Base-by-base conservation (phyloP, 2,329 filamentous ascomycete species). In the Plenodomus biglobosus region DNA sequence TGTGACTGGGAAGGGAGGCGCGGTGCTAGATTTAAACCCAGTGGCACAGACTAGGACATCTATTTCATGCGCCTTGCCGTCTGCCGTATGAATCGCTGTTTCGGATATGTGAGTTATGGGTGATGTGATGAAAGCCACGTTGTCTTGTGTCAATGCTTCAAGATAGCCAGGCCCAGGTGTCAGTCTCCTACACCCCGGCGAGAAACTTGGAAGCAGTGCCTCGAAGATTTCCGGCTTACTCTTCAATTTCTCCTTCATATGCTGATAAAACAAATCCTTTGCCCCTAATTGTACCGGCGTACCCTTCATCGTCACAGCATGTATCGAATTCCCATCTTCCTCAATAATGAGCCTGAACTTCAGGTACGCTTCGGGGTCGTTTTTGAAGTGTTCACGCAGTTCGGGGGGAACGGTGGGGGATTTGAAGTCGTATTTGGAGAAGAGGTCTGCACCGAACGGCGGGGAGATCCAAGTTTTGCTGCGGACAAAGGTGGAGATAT, bases 141-240 rank as follows among this genome's bases (percentile, higher is more conserved):
- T 78, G 0, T 66, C 62, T 17, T 75, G 42, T 3, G 67, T 64
- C 6, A 78, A 61, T 2, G 78, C 75, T 56, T 80, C 76, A 8
- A 81, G 73, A 55, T 79, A 81, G 0, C 78, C 78, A 19, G 76
- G 75, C 0, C 78, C 78, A 0, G 79, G 79, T 0, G 79, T 80
- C 16, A 79, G 55, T 2, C 78, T 69, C 8, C 77, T 68, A 46
- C 78, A 81, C 1, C 77, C 78, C 6, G 73, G 73, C 0, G 73
- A 66, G 50, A 76, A 78, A 3, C 59, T 61, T 0, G 76, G 76
- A 15, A 74, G 64, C 2, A 78, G 59, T 30, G 66, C 62, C 15
- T 75, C 68, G 50, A 71, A 73, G 42, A 75, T 72, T 10, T 76
- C 65, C 0, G 73, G 73, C 18, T 66, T 65, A 44, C 57, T 62